Evolutionary conservation across 192 early-diverging fungal genomes (phyloP).

Genomic region (Entophlyctis luteolus): DNA sequence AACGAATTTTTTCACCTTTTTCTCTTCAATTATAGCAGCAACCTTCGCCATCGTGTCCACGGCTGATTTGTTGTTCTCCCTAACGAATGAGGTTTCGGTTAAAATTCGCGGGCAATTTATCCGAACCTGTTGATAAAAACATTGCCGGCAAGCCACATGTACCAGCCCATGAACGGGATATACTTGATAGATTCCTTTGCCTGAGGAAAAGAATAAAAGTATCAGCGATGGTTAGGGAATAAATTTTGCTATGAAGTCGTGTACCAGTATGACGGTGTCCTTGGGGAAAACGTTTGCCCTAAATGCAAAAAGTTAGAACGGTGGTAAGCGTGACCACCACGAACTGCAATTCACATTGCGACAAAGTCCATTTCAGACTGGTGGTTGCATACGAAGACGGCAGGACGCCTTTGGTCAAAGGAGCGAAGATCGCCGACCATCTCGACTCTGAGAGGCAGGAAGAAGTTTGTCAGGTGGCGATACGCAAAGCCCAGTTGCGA

Average conservation of each 20-base stretch:
- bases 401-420: conserved; percentile 46
- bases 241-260: not conserved
- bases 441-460: conserved; percentile 50
- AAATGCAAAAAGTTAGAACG: not conserved
- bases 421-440: conserved; percentile 54
- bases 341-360: conserved; percentile 21
- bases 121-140: conserved; percentile 75
- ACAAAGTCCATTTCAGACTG: conserved; percentile 74
- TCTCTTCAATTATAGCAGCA: conserved; percentile 66
- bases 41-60: conserved; percentile 73
- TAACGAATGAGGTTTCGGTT: not conserved
- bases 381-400: conserved; percentile 74
- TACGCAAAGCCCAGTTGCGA: conserved; percentile 11
- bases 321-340: not conserved
- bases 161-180: conserved; percentile 28
- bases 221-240: not conserved
- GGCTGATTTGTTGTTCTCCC: conserved; percentile 69
- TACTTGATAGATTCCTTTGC: conserved; percentile 16
- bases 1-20: too few species aligned
- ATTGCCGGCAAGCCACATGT: conserved; percentile 68
- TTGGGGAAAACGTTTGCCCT: conserved; percentile 20
- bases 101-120: not conserved
- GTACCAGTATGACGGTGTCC: conserved; percentile 26
- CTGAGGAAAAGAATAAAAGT: not conserved
- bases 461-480: not conserved